Base-by-base conservation (phyloP, 805 yeast genomes). In the Spathaspora hagerdaliae region DNA sequence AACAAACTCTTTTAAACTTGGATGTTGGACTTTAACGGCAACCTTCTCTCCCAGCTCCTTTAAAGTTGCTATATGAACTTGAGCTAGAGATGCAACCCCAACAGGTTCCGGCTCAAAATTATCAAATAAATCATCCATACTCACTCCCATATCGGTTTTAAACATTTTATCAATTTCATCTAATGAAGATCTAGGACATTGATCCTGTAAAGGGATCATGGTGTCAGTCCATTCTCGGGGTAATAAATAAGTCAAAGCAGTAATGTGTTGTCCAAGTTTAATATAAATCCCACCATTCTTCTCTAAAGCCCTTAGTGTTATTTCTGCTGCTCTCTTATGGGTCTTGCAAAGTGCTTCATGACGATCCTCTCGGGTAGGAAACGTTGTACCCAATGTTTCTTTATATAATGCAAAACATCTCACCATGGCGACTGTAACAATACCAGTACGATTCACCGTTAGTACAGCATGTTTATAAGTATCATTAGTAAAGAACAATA, bases 81-180 rank as follows among this genome's bases (percentile, higher is more conserved):
- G 99, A 0, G 99, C 99, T 52, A 94, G 72, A 0, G 97, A 88
- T 0, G 99, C 99, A 5, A 88, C 95, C 1, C 99, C 99, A 36
- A 94, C 82, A 0, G 99, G 99, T 8, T 60, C 64, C 0, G 78
- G 74, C 48, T 84, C 78, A 57, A 94, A 87, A 35, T 75, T 79
- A 8, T 67, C 61, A 61, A 94, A 94, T 36, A 81, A 53, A 0
- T 86, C 94, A 14, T 74, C 76, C 11, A 92, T 59, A 1, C 70
- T 49, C 11, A 59, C 54, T 1, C 90, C 90, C 51, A 86, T 68
- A 61, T 94, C 99, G 2, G 63, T 58, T 39, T 60, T 55, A 55
- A 94, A 82, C 85, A 94, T 78, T 12, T 70, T 69, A 36, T 74
- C 69, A 15, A 94, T 81, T 36, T 86, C 89, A 39, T 79, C 87